Evolutionary conservation across 352 stramenopile genomes (phyloP).

Genomic region (Phytophthora uliginosa): DNA sequence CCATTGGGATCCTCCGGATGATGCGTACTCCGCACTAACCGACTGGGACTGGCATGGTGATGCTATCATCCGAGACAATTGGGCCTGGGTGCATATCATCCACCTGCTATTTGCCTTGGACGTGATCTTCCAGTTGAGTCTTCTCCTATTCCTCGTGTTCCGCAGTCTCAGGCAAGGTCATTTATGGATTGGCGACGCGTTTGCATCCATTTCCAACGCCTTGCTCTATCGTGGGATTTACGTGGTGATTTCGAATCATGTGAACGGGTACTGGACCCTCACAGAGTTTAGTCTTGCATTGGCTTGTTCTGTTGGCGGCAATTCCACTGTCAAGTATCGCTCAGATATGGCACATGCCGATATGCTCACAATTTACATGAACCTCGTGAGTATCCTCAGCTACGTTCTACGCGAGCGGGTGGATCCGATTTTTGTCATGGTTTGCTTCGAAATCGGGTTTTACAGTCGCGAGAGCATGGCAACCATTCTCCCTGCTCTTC

Average conservation of each 20-base stretch:
- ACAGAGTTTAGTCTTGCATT: conserved; percentile 48
- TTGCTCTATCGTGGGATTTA: conserved; percentile 43
- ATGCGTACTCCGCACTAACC: conserved; percentile 24
- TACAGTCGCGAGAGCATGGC: conserved; percentile 24
- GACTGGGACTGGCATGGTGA: conserved; percentile 41
- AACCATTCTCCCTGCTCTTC: conserved; percentile 24
- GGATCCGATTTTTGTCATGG: conserved; percentile 39
- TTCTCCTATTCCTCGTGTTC: conserved; percentile 51
- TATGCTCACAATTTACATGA: conserved; percentile 53
- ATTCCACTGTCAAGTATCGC: conserved; percentile 22
- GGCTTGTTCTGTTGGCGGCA: conserved; percentile 15
- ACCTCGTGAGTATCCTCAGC: conserved; percentile 38
- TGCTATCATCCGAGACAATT: conserved; percentile 52
- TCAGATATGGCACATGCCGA: conserved; percentile 39
- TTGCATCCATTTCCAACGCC: conserved; percentile 51
- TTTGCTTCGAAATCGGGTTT: conserved; percentile 46
- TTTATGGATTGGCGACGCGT: conserved; percentile 62
- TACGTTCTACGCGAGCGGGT: conserved; percentile 43
- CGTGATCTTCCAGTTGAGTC: conserved; percentile 44
- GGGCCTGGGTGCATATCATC: conserved; percentile 61
- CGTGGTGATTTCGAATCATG: conserved; percentile 46
- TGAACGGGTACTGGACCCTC: conserved; percentile 61
- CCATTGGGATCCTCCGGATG: conserved; percentile 31
- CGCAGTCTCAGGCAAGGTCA: conserved; percentile 42
- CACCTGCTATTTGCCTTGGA: conserved; percentile 59